Percentiles rank a stretch among this genome's conserved stretches.
These are phyloP conservation scores for Exophiala aquamarina DNA, from an alignment of 2,329 filamentous ascomycete species.

Conservation along the genomic window DNA sequence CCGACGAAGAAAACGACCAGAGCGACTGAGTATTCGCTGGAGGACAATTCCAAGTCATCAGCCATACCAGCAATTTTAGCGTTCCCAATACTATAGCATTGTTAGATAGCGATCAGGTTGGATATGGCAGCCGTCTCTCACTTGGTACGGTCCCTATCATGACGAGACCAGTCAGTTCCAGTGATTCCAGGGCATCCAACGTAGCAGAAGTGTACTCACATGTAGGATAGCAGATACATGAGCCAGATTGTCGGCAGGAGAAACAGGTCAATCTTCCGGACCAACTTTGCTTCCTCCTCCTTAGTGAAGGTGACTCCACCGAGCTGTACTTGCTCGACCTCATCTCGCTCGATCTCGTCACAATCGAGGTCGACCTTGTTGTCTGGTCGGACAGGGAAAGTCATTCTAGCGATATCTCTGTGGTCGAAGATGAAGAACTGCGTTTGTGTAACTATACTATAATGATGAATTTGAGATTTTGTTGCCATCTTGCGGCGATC, in stretches of 20 bases:
- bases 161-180: too few species aligned
- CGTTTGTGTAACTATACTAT: too few species aligned
- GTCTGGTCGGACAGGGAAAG: too few species aligned
- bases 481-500: too few species aligned
- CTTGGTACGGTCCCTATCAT: slow-evolving; percentile 8
- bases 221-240: slow-evolving; percentile 47
- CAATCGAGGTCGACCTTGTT: neutral
- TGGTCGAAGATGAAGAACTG: too few species aligned
- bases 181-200: neutral
- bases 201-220: too few species aligned
- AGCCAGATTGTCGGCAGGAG: slow-evolving; percentile 51
- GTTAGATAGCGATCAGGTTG: neutral
- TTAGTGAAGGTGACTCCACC: neutral
- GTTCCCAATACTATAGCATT: slow-evolving; percentile 35
- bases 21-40: slow-evolving; percentile 51
- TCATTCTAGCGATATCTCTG: neutral
- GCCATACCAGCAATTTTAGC: slow-evolving; percentile 32
- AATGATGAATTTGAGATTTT: too few species aligned
- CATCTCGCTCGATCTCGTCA: slow-evolving; percentile 1
- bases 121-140: neutral
- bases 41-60: slow-evolving; percentile 29
- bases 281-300: slow-evolving; percentile 44
- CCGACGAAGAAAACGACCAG: slow-evolving; percentile 56
- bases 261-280: slow-evolving; percentile 46
- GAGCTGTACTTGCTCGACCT: too few species aligned